A percentile compares a stretch with the other conserved stretches of the same genome.
Conservation (phyloP, 1,139 yeast genomes). For the Blastobotrys buckinghamii region DNA sequence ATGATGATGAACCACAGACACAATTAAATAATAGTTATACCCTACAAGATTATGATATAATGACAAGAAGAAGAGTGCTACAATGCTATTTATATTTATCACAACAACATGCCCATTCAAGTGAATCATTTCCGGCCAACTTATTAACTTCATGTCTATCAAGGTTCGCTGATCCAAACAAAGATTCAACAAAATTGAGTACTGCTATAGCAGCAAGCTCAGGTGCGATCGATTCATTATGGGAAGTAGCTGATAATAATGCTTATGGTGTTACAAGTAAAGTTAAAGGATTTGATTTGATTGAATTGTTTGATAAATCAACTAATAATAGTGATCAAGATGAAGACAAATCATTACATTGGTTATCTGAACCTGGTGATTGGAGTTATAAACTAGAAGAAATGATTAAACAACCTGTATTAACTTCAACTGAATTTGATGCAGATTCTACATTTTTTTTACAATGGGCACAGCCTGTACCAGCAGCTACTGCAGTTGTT, state of each 20-base stretch:
- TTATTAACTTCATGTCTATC: constrained; percentile 32
- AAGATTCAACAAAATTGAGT: constrained; percentile 24
- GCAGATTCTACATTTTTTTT: constrained; percentile 18
- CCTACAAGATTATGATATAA: constrained; percentile 27
- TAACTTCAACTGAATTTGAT: constrained; percentile 27
- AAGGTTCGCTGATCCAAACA: constrained; percentile 33
- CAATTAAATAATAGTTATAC: constrained; percentile 23
- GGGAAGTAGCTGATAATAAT: constrained; percentile 32
- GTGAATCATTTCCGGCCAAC: constrained; percentile 31
- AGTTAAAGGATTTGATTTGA: constrained; percentile 21
- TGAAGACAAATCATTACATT: constrained; percentile 22
- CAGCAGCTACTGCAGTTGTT: constrained; percentile 46
- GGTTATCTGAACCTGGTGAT: constrained; percentile 27
- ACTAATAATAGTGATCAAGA: constrained; percentile 10
- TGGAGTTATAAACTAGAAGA: constrained; percentile 22
- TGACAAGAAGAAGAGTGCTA: constrained; percentile 31
- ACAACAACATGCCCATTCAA: constrained; percentile 21
- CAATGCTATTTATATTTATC: constrained; percentile 34
- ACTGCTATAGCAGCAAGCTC: constrained; percentile 32
- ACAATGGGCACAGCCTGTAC: constrained; percentile 14
- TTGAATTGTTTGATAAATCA: constrained; percentile 1
- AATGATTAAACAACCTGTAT: constrained; percentile 21
- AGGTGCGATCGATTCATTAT: constrained; percentile 29
- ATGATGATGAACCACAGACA: constrained; percentile 27
- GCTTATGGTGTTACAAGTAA: constrained; percentile 34